Base-by-base conservation (phyloP, 768 basidiomycete species). In the Auriscalpium orientale region DNA sequence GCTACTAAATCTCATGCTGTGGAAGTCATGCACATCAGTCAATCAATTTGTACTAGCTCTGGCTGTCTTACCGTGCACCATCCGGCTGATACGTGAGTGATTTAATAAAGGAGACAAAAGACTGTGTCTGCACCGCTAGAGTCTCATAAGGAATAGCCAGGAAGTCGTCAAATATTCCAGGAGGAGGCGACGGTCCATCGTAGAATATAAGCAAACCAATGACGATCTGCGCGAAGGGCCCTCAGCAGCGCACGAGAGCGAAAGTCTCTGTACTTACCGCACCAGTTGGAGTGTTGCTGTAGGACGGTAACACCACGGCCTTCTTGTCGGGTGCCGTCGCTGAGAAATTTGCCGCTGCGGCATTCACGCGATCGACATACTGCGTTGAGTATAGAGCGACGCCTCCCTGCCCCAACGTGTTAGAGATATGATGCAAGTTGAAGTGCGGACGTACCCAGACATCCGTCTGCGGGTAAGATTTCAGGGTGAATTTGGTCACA, bases 91-190 rank as follows among this genome's bases (percentile, higher is more conserved):
- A 43, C 40, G 40, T 4, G 13, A 18, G 40, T 43, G 40, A 43
- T 7, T 43, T 15, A 8, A 43, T 5, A 43, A 43, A 43, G 2
- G 40, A 15, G 15, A 18, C 40, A 43, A 15, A 43, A 4, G 40
- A 15, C 13, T 13, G 13, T 7, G 40, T 43, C 40, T 43, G 40
- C 7, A 43, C 40, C 15, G 40, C 18, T 13, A 15, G 3, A 43
- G 40, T 15, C 4, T 15, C 10, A 51, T 49, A 11, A 1, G 58
- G 58, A 7, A 59, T 59, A 1, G 55, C 36, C 58, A 65, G 48
- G 43, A 65, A 54, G 28, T 60, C 62, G 1, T 63, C 62, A 35
- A 65, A 63, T 2, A 58, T 22, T 15, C 58, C 60, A 1, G 21
- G 46, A 7, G 60, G 53, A 22, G 60, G 57, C 4, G 51, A 51